These are phyloP conservation scores for Rhododendron simsii DNA, from an alignment of 148 eudicot genomes.

Conservation along the genomic window DNA sequence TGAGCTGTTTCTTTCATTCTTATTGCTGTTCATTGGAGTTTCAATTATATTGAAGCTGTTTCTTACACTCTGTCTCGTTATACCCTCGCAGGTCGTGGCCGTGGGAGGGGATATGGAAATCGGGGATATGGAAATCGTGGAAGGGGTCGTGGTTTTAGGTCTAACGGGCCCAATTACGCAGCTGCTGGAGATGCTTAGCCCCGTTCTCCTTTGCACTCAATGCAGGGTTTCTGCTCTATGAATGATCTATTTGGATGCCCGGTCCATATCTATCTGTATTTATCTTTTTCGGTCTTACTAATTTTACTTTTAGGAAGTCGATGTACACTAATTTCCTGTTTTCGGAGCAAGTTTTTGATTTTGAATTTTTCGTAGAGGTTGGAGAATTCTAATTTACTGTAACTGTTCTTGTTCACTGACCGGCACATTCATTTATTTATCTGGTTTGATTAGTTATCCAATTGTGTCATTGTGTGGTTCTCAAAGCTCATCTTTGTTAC, in stretches of 20 bases:
- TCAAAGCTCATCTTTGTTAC: not conserved
- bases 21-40: not conserved
- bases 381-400: slow-evolving; percentile 32
- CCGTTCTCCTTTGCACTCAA: slow-evolving; percentile 6
- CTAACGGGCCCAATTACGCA: slow-evolving; percentile 54
- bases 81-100: slow-evolving; percentile 56
- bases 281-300: slow-evolving; percentile 14
- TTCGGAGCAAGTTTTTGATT: not conserved
- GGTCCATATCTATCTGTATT: slow-evolving; percentile 41
- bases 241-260: slow-evolving; percentile 33
- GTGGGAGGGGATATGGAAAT: slow-evolving; percentile 31
- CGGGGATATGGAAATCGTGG: slow-evolving; percentile 51
- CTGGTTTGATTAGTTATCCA: not conserved
- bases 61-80: not conserved
- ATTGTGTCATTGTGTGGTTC: not conserved
- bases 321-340: slow-evolving; percentile 40
- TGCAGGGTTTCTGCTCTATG: slow-evolving; percentile 27
- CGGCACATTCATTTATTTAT: slow-evolving; percentile 47
- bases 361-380: slow-evolving; percentile 10
- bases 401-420: slow-evolving; percentile 34
- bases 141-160: slow-evolving; percentile 59
- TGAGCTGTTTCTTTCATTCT: not conserved
- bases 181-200: slow-evolving; percentile 44
- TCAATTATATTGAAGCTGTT: not conserved
- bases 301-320: slow-evolving; percentile 38